Conservation (phyloP, 257 asterid genomes). For the Handroanthus guayacan region DNA sequence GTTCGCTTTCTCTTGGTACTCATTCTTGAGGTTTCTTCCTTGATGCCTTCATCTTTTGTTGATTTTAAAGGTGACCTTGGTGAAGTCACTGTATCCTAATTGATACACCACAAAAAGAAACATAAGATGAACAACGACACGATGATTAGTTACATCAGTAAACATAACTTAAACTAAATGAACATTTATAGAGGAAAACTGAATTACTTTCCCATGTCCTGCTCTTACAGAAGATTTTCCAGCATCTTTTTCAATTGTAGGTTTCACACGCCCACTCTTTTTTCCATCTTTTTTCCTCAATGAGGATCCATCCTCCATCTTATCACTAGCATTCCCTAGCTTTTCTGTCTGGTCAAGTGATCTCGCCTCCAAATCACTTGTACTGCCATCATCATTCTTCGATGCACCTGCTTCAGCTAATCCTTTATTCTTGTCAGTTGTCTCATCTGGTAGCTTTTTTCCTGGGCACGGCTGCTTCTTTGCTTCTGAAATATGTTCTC, state of each 20-base stretch:
- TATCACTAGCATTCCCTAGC: conserved; percentile 41
- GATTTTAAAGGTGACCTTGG: conserved; percentile 60
- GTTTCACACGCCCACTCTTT: conserved; percentile 63
- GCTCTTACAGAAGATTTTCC: conserved; percentile 52
- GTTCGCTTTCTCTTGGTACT: conserved; percentile 72
- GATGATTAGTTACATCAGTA: conserved; percentile 14
- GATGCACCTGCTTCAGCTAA: conserved; percentile 47
- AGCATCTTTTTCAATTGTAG: conserved; percentile 48
- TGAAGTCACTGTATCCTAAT: conserved; percentile 54
- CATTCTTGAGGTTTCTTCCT: conserved; percentile 59
- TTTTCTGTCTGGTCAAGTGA: conserved; percentile 43
- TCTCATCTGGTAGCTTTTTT: conserved; percentile 36
- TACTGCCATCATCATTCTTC: conserved; percentile 50
- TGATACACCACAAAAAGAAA: conserved; percentile 26
- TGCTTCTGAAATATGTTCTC: conserved; percentile 51
- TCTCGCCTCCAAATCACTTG: conserved; percentile 60
- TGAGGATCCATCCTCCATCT: conserved; percentile 48
- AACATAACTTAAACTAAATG: conserved; percentile 30
- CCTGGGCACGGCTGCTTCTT: conserved; percentile 38
- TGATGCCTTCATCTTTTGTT: conserved; percentile 48
- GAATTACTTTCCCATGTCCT: conserved; percentile 57
- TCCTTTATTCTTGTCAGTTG: conserved; percentile 49
- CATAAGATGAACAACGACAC: conserved; percentile 21
- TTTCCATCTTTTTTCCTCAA: conserved; percentile 49
- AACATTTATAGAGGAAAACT: conserved; percentile 14